Percentiles rank a stretch among this genome's conserved stretches.
Conservation (phyloP, 2,329 filamentous ascomycete species). For the Apiospora aurea region DNA sequence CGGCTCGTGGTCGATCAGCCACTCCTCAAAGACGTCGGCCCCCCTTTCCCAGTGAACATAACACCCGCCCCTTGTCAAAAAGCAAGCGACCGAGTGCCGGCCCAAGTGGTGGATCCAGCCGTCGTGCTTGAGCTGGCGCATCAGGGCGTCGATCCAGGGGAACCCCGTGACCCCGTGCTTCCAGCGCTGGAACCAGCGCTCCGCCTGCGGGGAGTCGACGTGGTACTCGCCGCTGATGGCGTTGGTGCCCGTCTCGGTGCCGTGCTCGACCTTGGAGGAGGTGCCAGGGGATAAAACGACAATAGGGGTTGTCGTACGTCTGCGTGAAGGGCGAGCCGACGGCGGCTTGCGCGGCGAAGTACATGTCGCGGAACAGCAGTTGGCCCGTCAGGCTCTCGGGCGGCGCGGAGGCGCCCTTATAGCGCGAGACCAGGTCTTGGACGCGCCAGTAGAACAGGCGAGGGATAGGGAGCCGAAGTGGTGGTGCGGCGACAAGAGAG, state of each 20-base stretch:
- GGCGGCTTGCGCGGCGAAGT: constrained; percentile 77
- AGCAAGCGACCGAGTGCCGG: constrained; percentile 79
- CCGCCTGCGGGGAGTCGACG: constrained; percentile 67
- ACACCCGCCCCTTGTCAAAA: constrained; percentile 80
- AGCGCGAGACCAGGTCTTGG: constrained; percentile 65
- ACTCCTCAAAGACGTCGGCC: constrained; percentile 79
- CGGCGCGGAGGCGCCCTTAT: constrained; percentile 63
- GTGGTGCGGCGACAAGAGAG: constrained; percentile 74
- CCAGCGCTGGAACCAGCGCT: constrained; percentile 74
- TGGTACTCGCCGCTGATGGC: constrained; percentile 66
- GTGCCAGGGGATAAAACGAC: constrained; percentile 82
- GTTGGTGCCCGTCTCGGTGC: constrained; percentile 49
- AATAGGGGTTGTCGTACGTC: constrained; percentile 69
- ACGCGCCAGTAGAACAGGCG: constrained; percentile 78
- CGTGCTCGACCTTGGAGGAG: constrained; percentile 61
- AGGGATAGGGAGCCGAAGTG: constrained; percentile 77
- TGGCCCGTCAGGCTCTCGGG: constrained; percentile 77
- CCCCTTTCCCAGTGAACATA: constrained; percentile 83
- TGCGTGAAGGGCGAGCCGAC: constrained; percentile 70
- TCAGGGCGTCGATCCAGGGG: constrained; percentile 81
- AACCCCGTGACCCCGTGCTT: constrained; percentile 74
- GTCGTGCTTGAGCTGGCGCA: constrained; percentile 74
- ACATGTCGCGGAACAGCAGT: constrained; percentile 82
- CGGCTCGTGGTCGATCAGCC: constrained; percentile 76
- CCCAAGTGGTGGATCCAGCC: constrained; percentile 85